Evolutionary conservation across 2,329 filamentous ascomycete species (phyloP).

Genomic region (Neurospora sp.): DNA sequence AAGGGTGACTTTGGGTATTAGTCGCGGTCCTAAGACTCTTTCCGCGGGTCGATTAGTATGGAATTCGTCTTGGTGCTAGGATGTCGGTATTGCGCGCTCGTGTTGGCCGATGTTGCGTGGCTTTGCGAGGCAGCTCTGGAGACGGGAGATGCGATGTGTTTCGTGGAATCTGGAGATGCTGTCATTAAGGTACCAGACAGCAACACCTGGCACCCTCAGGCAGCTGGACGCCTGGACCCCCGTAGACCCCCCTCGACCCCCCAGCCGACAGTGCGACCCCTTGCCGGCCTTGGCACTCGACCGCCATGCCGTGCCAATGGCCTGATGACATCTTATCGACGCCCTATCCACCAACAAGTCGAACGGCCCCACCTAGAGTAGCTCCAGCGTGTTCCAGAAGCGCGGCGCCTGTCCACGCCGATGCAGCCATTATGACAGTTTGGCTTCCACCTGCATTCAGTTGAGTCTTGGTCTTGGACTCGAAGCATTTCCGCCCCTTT

Average conservation of each 20-base stretch:
- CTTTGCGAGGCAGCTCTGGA: constrained; percentile 8
- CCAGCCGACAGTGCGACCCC: neutral
- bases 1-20: neutral
- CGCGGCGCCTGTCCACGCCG: neutral
- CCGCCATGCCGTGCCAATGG: neutral
- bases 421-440: constrained; percentile 1
- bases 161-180: constrained; percentile 9
- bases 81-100: neutral
- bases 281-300: neutral
- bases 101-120: constrained; percentile 5
- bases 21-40: neutral
- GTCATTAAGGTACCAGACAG: constrained; percentile 4
- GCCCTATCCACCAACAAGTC: neutral
- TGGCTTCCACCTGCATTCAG: neutral
- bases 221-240: neutral
- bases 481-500: neutral
- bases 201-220: neutral
- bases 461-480: neutral
- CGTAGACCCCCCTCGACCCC: neutral
- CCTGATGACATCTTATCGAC: neutral
- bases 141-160: constrained; percentile 17
- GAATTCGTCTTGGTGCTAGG: neutral
- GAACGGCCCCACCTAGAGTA: neutral
- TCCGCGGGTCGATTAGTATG: neutral
- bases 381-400: neutral